Conservation (phyloP, 2,329 filamentous ascomycete species). For the Grosmannia penicillata region DNA sequence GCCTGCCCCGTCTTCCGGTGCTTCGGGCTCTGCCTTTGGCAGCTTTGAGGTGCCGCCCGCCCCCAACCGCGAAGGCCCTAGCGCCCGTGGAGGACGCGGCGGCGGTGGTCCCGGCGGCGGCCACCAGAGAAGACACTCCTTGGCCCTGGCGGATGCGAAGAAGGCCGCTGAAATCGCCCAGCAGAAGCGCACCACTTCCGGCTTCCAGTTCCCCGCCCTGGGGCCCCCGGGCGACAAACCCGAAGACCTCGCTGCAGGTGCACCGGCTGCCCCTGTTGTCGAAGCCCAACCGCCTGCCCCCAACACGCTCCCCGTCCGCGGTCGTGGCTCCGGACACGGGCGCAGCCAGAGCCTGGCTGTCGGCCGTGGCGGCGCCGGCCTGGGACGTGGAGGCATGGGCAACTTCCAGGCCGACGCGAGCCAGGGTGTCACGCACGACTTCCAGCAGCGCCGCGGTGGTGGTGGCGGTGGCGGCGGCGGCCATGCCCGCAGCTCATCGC, state of each 20-base stretch:
- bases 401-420: conserved; percentile 39
- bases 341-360: conserved; percentile 87
- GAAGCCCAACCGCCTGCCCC: not conserved
- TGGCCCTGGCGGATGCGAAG: conserved; percentile 89
- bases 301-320: conserved; percentile 23
- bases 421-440: conserved; percentile 34
- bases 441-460: conserved; percentile 52
- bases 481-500: conserved; percentile 68
- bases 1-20: conserved; percentile 81
- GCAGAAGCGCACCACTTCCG: conserved; percentile 86
- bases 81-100: conserved; percentile 21
- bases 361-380: conserved; percentile 49
- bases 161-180: conserved; percentile 94
- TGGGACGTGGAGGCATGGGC: conserved; percentile 46
- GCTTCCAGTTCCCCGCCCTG: conserved; percentile 85
- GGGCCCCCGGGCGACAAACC: conserved; percentile 43
- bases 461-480: conserved; percentile 54
- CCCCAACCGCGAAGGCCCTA: conserved; percentile 51
- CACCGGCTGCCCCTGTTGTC: conserved; percentile 19
- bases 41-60: conserved; percentile 54
- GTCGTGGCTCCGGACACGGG: conserved; percentile 45
- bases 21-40: conserved; percentile 63
- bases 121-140: conserved; percentile 85
- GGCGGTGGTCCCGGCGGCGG: conserved; percentile 58
- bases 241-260: conserved; percentile 22